Evolutionary conservation across 352 stramenopile genomes (phyloP).

Genomic region (Aphanomyces astaci): DNA sequence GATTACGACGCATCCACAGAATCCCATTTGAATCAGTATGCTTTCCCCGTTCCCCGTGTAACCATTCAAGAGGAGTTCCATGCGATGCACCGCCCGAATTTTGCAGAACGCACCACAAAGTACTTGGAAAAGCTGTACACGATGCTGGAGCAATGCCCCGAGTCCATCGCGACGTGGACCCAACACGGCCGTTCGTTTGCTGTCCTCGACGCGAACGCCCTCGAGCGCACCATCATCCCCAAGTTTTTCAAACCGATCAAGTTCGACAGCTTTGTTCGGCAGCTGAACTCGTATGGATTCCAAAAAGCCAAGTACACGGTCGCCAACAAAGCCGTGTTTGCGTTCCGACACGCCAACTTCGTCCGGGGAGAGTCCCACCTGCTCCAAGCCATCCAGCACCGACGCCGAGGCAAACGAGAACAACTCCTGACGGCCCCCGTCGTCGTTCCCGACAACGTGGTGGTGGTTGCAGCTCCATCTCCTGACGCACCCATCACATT

Average conservation of each 20-base stretch:
- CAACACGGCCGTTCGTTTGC: slow-evolving; percentile 68
- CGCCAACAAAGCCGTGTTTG: slow-evolving; percentile 14
- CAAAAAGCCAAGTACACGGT: slow-evolving; percentile 39
- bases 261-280: slow-evolving; percentile 92
- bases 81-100: slow-evolving; percentile 4
- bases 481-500: not conserved
- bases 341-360: slow-evolving; percentile 19
- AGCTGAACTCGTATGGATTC: slow-evolving; percentile 95
- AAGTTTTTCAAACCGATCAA: slow-evolving; percentile 95
- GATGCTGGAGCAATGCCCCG: slow-evolving; percentile 21
- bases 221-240: slow-evolving; percentile 86
- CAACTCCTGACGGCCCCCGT: not conserved
- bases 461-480: not conserved
- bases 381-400: slow-evolving; percentile 20
- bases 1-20: slow-evolving; percentile 4
- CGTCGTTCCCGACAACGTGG: not conserved
- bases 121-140: slow-evolving; percentile 23
- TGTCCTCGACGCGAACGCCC: slow-evolving; percentile 71
- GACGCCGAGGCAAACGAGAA: slow-evolving; percentile 9
- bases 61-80: not conserved
- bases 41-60: not conserved
- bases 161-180: slow-evolving; percentile 37
- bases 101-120: slow-evolving; percentile 19
- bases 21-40: slow-evolving; percentile 3
- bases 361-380: slow-evolving; percentile 3